These are phyloP conservation scores for Lentinula detonsa DNA, from an alignment of 768 basidiomycete species.

Conservation along the genomic window DNA sequence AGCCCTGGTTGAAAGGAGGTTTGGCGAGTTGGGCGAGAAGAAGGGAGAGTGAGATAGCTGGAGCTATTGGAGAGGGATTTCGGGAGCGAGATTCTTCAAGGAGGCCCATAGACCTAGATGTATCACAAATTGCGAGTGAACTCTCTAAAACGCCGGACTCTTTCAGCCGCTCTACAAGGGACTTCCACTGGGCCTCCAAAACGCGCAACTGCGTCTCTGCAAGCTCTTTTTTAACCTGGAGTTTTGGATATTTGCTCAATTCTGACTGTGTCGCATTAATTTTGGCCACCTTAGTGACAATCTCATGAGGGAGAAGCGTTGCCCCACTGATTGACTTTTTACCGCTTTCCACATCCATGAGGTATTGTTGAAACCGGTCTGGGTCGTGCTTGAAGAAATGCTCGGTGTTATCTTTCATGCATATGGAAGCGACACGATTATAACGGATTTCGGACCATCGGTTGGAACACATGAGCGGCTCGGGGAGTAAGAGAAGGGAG, in stretches of 20 bases:
- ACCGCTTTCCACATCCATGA: conserved; percentile 50
- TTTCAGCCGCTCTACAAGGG: conserved; percentile 46
- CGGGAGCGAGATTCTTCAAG: conserved; percentile 8
- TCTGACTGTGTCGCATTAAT: neutral
- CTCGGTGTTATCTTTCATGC: conserved; percentile 54
- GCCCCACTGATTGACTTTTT: conserved; percentile 57
- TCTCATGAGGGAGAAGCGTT: conserved; percentile 59
- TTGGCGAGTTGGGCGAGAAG: conserved; percentile 55
- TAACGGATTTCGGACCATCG: conserved; percentile 56
- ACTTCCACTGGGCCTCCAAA: conserved; percentile 62
- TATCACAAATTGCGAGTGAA: conserved; percentile 64
- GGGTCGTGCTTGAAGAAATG: conserved; percentile 55
- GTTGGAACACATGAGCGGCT: conserved; percentile 56
- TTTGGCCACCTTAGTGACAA: conserved; percentile 35
- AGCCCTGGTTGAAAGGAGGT: conserved; percentile 57
- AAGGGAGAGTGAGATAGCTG: conserved; percentile 60
- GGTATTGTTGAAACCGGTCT: conserved; percentile 51
- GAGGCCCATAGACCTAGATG: conserved; percentile 67
- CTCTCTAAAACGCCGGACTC: conserved; percentile 54
- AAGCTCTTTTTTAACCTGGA: conserved; percentile 20
- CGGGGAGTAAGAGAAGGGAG: conserved; percentile 36
- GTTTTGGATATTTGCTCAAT: conserved; percentile 14
- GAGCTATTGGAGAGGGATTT: conserved; percentile 41
- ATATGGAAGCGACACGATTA: conserved; percentile 50
- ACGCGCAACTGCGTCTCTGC: conserved; percentile 35